Base-by-base conservation (phyloP, 768 basidiomycete genomes). In the Hygrophoropsis aurantiaca region DNA sequence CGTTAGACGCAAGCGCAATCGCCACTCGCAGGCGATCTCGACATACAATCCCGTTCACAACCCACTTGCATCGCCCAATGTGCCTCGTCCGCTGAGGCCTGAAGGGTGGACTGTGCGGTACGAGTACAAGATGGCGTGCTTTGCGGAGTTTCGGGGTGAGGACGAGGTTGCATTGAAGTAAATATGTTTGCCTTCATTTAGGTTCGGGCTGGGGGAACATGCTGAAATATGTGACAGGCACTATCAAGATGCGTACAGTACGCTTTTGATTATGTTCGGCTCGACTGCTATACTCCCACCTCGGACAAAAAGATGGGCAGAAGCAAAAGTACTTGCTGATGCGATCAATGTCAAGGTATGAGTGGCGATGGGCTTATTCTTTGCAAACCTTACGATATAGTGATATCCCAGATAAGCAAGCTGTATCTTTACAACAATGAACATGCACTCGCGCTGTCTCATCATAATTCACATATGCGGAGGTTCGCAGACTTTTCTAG, bases 51-150 rank as follows among this genome's bases (percentile, higher is more conserved):
- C 58, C 13, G 27, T 30, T 13, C 27, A 30, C 13, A 30, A 30
- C 27, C 27, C 27, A 13, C 27, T 30, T 13, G 69, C 77, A 4
- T 71, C 72, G n/a, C 70, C 80, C 3, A 56, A 75, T n/a, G 66
- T 73, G 18, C 74, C 78, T 3, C 80, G 84, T 15, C 82, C 87
- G 1, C 70, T 97, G 4, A 74, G 88, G 23, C 80, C 86, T 1
- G 85, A 91, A 65, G 94, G 94, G 0, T 99, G 94, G 95, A 91
- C 89, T 0, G 93, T 95, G 16, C 75, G 97, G 24, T 97, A 97
- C 59, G 94, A 97, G 62, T 98, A 93, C 74, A 99, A 98, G 69
- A 89, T 94, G 79, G 97, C 88, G 0, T 87, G 88, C 56, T 98
- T 97, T 65, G 93, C 95, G 0, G 95, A 99, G 66, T 93, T 97